Evolutionary conservation across 306 rosid genomes (phyloP).

Genomic region (Fagus crenata): DNA sequence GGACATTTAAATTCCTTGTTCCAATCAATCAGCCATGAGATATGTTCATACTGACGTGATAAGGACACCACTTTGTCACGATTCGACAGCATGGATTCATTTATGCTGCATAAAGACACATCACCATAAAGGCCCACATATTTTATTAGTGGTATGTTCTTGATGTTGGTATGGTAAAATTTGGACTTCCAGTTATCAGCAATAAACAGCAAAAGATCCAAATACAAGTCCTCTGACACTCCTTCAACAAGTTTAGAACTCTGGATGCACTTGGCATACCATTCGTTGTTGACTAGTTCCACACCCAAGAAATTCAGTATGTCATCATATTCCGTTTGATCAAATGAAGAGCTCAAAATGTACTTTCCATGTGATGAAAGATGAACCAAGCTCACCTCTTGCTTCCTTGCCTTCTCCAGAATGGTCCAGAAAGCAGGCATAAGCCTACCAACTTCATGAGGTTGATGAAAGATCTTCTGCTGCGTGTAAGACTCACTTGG

Average conservation of each 20-base stretch:
- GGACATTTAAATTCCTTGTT: slow-evolving; percentile 40
- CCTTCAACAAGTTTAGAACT: slow-evolving; percentile 49
- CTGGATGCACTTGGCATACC: slow-evolving; percentile 70
- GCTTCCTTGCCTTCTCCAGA: slow-evolving; percentile 37
- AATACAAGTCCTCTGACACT: slow-evolving; percentile 51
- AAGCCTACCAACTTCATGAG: slow-evolving; percentile 58
- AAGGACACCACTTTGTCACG: slow-evolving; percentile 28
- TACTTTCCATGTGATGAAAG: slow-evolving; percentile 55
- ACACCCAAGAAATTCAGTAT: slow-evolving; percentile 51
- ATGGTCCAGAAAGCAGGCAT: slow-evolving; percentile 60
- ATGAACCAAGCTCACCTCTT: slow-evolving; percentile 43
- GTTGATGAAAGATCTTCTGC: slow-evolving; percentile 65
- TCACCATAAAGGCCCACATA: slow-evolving; percentile 41
- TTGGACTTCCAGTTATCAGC: slow-evolving; percentile 42
- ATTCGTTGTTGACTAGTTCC: slow-evolving; percentile 36
- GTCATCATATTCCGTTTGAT: slow-evolving; percentile 34
- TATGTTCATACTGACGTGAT: slow-evolving; percentile 20
- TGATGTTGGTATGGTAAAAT: slow-evolving; percentile 32
- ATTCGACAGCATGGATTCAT: background rate
- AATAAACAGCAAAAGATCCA: slow-evolving; percentile 52
- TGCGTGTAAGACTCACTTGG: slow-evolving; percentile 53
- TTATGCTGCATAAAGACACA: slow-evolving; percentile 37
- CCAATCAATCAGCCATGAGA: slow-evolving; percentile 61
- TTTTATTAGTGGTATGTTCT: slow-evolving; percentile 45
- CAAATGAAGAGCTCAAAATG: slow-evolving; percentile 53